Conservation (phyloP, 2,329 filamentous ascomycete species). For the Scedosporium aurantiacum region DNA sequence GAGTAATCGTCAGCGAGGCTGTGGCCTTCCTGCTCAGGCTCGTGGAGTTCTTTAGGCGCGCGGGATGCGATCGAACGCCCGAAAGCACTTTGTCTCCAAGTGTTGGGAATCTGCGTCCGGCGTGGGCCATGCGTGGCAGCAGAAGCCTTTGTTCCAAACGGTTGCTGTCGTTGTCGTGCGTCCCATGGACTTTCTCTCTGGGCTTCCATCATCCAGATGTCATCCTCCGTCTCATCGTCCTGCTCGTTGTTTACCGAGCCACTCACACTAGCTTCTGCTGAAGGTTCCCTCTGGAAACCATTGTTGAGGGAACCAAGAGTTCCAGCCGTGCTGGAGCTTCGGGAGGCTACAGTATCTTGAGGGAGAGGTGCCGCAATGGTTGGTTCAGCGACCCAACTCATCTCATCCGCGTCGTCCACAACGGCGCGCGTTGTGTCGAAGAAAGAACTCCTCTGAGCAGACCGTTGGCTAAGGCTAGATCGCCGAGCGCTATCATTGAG, state of each 20-base stretch:
- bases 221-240: constrained; percentile 31
- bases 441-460: background rate
- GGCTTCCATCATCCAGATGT: constrained; percentile 49
- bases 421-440: constrained; percentile 2
- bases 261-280: constrained; percentile 1
- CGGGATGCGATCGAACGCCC: background rate
- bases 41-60: background rate
- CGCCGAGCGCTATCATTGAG: constrained; percentile 18
- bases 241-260: constrained; percentile 9
- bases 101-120: constrained; percentile 2
- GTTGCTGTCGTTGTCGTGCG: background rate
- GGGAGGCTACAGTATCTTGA: background rate
- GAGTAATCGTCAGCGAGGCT: constrained; percentile 29
- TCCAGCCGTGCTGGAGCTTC: constrained; percentile 7
- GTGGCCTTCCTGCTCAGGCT: background rate
- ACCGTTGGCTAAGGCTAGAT: constrained; percentile 1
- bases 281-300: constrained; percentile 2
- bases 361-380: background rate
- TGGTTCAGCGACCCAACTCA: constrained; percentile 30
- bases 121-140: background rate
- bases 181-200: constrained; percentile 29
- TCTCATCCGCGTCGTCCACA: constrained; percentile 21
- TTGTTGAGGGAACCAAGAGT: constrained; percentile 6
- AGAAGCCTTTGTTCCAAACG: background rate
- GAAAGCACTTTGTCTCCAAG: background rate